phyloP scores from a whole-genome alignment of 2,329 filamentous ascomycete species.

The Ophiocordyceps camponoti-floridani region DNA sequence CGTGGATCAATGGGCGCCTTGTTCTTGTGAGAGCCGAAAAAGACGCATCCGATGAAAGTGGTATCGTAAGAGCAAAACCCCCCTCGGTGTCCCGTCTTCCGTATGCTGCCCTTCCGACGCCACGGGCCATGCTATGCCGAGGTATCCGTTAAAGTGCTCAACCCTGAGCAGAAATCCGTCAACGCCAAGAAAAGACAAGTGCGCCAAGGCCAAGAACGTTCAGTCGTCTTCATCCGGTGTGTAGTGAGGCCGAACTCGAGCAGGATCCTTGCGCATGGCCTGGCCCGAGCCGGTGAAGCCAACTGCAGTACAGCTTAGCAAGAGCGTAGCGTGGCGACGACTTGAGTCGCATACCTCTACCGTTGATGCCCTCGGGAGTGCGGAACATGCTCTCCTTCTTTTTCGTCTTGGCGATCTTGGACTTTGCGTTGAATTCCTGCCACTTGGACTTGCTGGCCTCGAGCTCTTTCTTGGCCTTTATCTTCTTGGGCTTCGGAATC shows the following conservation, averaged over 20 bases:
- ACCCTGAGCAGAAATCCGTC: neutral
- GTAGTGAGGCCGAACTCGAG: slow-evolving; percentile 63
- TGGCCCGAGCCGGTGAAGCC: slow-evolving; percentile 93
- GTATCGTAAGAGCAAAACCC: slow-evolving; percentile 2
- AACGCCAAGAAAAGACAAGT: neutral
- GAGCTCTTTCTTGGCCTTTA: slow-evolving; percentile 77
- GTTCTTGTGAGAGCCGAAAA: neutral
- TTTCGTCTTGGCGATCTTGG: slow-evolving; percentile 43
- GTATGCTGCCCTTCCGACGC: neutral
- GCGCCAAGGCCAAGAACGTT: neutral
- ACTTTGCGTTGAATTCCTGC: slow-evolving; percentile 79
- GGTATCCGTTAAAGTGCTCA: neutral
- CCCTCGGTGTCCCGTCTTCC: neutral
- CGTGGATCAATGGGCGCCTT: neutral
- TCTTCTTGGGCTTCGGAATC: slow-evolving; percentile 67
- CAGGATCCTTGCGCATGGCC: slow-evolving; percentile 83
- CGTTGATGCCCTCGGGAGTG: slow-evolving; percentile 71
- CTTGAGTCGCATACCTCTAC: slow-evolving; percentile 48
- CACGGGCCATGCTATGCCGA: neutral
- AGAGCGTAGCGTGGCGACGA: neutral
- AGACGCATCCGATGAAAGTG: neutral
- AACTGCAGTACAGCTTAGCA: slow-evolving; percentile 33
- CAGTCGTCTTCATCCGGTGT: slow-evolving; percentile 37
- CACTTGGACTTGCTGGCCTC: slow-evolving; percentile 86
- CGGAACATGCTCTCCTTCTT: slow-evolving; percentile 98